Evolutionary conservation across 768 basidiomycete genomes (phyloP).

Genomic region (Hortiboletus flavorubellus): DNA sequence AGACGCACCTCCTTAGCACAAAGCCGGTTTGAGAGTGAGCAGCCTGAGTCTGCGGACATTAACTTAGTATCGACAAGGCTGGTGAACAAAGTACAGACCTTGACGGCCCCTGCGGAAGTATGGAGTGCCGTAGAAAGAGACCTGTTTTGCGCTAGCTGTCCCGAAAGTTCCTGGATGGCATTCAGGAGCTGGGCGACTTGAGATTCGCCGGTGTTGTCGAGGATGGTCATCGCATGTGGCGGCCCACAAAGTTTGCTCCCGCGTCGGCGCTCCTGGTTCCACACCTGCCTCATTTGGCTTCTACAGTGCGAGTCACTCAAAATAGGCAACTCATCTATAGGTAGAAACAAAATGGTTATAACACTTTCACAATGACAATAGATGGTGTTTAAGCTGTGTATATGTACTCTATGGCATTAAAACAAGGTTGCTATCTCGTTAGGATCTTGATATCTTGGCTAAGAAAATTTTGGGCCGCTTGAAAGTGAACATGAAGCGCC

Average conservation of each 20-base stretch:
- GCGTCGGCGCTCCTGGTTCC: background rate
- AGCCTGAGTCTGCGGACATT: constrained; percentile 64
- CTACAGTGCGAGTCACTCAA: no score
- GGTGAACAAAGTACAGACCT: constrained; percentile 50
- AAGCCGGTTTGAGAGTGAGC: constrained; percentile 90
- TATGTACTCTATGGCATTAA: no score
- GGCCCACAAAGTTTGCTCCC: constrained; percentile 1
- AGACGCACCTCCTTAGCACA: constrained; percentile 71
- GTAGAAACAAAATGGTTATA: no score
- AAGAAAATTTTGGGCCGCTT: no score
- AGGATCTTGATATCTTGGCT: no score
- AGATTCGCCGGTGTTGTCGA: constrained; percentile 51
- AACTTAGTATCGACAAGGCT: background rate
- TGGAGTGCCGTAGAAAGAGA: constrained; percentile 69
- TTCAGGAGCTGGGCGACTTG: constrained; percentile 62
- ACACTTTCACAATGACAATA: no score
- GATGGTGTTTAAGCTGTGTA: no score
- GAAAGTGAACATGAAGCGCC: no score
- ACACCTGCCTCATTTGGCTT: no score
- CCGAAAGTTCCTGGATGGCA: constrained; percentile 74
- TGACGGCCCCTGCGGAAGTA: constrained; percentile 69
- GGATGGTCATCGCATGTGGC: constrained; percentile 45
- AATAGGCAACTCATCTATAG: no score
- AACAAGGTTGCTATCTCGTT: no score
- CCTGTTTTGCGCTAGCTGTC: constrained; percentile 80